Evolutionary conservation across 345 rosid species (phyloP), one percentile per base, ranked within the genome.

Genomic region (Draba incana): DNA sequence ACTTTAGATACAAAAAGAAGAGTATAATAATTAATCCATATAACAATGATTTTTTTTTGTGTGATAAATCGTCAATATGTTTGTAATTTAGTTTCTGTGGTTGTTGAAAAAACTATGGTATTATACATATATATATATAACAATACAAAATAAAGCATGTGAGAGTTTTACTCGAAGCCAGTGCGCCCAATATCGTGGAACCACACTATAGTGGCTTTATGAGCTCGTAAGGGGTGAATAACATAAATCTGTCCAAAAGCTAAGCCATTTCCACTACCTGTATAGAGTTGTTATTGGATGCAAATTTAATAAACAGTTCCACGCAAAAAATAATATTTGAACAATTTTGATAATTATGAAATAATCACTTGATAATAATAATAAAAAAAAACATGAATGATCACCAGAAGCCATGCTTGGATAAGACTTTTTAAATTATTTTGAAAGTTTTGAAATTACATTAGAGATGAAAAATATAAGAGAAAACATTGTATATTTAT

Each of bases 401-500:
- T 25, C 28, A 60, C 64, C 25, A 43, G 39, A 60, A 27, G 51
- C 50, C 50, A 59, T 52, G 16, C 4, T 52, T 6, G 6, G 66
- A 10, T 61, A 41, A 5, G 39, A 44, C 28, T n/a, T 28, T 52
- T 4, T 50, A 30, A 30, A 30, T 30, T 30, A 30, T 30, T 1
- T 30, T 4, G 10, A 51, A 51, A 14, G 15, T 8, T 57, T 57
- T 12, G n/a, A n/a, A n/a, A n/a, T n/a, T n/a, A n/a, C n/a, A n/a
- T n/a, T n/a, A n/a, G n/a, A n/a, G n/a, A n/a, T 38, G 35, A n/a
- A 27, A 51, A 27, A 30, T 51, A 27, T 43, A 9, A 27, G 51
- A 45, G 5, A 43, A 60, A n/a, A 38, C 14, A 25, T 60, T 60
- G 64, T 27, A 38, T 14, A 28, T 60, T 43, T 60, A 60, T 60